Evolutionary conservation across 257 asterid genomes (phyloP).

Genomic region (Solanum etuberosum): DNA sequence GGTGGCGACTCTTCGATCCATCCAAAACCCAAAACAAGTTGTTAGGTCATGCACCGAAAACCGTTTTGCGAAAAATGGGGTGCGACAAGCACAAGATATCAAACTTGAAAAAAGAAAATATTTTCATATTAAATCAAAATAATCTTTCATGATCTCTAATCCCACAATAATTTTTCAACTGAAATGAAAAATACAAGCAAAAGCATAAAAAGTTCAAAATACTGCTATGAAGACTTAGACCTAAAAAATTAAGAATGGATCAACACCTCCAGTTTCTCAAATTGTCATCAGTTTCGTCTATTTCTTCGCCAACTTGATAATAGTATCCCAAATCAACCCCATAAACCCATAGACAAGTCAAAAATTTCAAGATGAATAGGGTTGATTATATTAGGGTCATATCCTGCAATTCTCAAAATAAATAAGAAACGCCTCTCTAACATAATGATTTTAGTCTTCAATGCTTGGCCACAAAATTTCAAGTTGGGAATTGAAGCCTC

Average conservation of each 20-base stretch:
- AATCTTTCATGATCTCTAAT: too few relatives aligned
- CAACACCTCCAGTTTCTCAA: neutral
- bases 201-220: neutral
- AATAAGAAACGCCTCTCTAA: neutral
- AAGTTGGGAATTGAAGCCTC: neutral
- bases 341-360: neutral
- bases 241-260: neutral
- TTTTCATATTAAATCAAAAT: neutral
- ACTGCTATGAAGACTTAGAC: neutral
- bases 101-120: neutral
- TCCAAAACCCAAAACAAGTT: too few relatives aligned
- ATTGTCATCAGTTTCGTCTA: neutral
- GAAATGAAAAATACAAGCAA: neutral
- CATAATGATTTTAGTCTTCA: neutral
- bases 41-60: too few relatives aligned
- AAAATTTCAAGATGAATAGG: neutral
- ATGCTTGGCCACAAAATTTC: neutral
- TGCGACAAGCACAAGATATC: neutral
- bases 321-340: neutral
- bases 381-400: neutral
- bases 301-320: neutral
- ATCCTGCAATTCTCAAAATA: neutral
- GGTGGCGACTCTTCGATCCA: too few relatives aligned
- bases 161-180: neutral
- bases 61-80: too few relatives aligned